Conservation (phyloP, 371 early-diverging fungal species). For the Apophysomyces trapeziformis region DNA sequence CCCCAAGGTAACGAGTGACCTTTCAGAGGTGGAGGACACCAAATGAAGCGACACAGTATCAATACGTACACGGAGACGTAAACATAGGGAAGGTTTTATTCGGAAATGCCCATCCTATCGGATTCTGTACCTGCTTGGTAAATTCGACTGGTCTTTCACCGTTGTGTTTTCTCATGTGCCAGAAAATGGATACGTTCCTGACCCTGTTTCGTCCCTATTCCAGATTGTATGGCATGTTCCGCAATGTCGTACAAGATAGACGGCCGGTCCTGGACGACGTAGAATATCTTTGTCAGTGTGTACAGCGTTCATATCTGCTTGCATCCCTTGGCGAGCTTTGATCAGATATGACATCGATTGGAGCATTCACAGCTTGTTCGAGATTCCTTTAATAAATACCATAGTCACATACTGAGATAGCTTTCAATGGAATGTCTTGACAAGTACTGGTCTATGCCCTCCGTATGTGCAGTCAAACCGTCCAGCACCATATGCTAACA, state of each 20-base stretch:
- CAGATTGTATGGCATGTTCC: neutral
- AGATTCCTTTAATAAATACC: neutral
- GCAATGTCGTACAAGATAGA: neutral
- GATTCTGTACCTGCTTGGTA: neutral
- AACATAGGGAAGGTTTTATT: neutral
- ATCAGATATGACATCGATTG: neutral
- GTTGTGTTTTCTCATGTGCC: neutral
- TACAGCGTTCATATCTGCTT: neutral
- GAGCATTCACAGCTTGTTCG: neutral
- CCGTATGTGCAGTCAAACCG: neutral
- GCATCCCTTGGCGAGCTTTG: neutral
- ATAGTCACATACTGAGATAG: neutral
- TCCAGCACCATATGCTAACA: neutral
- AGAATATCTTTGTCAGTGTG: neutral
- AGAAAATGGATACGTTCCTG: neutral
- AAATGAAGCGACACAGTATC: too few relatives aligned
- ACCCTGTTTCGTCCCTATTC: neutral
- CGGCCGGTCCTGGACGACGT: neutral
- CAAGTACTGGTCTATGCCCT: neutral
- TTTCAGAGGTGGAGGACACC: too few relatives aligned
- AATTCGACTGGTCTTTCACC: neutral
- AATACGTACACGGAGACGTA: too few relatives aligned
- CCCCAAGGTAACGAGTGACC: too few relatives aligned
- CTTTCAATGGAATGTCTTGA: neutral
- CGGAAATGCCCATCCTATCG: neutral